Base-by-base conservation (phyloP, 495 filamentous ascomycete genomes). In the Aspergillus ellipticus region DNA sequence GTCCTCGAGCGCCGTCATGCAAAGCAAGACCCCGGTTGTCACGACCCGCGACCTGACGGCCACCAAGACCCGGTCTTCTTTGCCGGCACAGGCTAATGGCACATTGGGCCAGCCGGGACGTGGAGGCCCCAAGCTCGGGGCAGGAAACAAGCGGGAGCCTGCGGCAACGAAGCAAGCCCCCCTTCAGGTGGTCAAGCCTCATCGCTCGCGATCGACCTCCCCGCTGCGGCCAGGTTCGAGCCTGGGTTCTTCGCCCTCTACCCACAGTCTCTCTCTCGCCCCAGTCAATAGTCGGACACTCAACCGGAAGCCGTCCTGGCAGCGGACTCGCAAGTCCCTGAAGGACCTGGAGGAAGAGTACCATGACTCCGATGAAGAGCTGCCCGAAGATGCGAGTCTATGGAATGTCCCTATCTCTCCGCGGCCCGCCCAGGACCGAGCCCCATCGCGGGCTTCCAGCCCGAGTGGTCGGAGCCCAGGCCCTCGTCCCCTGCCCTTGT, bases 341-440 rank as follows among this genome's bases (percentile, higher is more conserved):
- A 80, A 89, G 54, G 88, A 96, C 51, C 65, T 93, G 31, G 95
- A 97, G 66, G 82, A 85, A 39, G 93, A 97, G 66, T 96, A 87
- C 58, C 81, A 92, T 67, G 89, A 96, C 54, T 85, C 85, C 10
- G 94, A 96, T 55, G 93, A 96, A 55, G 92, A 97, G 51, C 82
- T 98, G 20, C 94, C 94, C 5, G 90, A 95, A 52, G 94, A 95
- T 61, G 86, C 90, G 15, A 85, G 93, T 61, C 77, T 98, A 19
- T 91, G 90, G 78, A 97, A 97, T 63, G 89, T 98, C 7, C 94
- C 94, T 0, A 83, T 98, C n/a, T 96, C 92, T 8, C 94, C 94
- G 9, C 82, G 91, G 16, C 90, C 89, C 4, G 76, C 79, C 0
- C 75, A 77, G 45, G 87, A 90, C 59, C 81, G 89, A 43, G 61